Evolutionary conservation across 2,329 filamentous ascomycete genomes (phyloP), one percentile per base, ranked within the genome.

Genomic region (Cytospora leucostoma): DNA sequence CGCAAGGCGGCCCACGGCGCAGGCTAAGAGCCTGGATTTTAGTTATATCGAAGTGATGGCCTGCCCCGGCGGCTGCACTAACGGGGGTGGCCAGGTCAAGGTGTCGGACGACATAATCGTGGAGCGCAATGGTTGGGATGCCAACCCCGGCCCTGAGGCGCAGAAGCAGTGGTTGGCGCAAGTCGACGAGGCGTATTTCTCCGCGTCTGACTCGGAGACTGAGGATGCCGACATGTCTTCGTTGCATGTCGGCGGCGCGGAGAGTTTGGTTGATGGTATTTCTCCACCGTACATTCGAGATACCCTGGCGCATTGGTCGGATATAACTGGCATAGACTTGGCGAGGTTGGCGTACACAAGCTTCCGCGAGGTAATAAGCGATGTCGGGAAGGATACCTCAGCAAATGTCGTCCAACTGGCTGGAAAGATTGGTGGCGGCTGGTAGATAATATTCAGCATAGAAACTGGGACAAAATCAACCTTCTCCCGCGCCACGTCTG

Each of bases 21-120:
- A 84, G 69, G 70, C 79, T 19, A 73, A 75, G 19, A 75, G 78
- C 6, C 76, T 84, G 7, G 92, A 97, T 40, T 93, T 93, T 74
- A 84, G 90, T n/a, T 98, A 96, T 76, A 91, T 98, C 34, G 95
- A 99, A 77, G 95, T 99, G 64, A 99, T 99, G 95, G 95, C 95
- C 15, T 99, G 95, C 75, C 95, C 95, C 0, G 95, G 95, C n/a
- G 95, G 95, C 3, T 99, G 95, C 78, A 99, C 95, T 61, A 99
- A 99, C 71, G 95, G 95, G 2, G 95, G 95, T 44, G 95, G 95
- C 0, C 95, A 99, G 79, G 88, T 99, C 73, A 97, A 97, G 73
- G 86, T 92, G 33, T 91, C 92, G 59, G 95, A 98, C 73, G 86
- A 90, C 7, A 78, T 86, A 13, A 77, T 88, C 11, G 71, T 80